Conservation (phyloP, 1,284 basidiomycete species). For the Fistulina hepatica region DNA sequence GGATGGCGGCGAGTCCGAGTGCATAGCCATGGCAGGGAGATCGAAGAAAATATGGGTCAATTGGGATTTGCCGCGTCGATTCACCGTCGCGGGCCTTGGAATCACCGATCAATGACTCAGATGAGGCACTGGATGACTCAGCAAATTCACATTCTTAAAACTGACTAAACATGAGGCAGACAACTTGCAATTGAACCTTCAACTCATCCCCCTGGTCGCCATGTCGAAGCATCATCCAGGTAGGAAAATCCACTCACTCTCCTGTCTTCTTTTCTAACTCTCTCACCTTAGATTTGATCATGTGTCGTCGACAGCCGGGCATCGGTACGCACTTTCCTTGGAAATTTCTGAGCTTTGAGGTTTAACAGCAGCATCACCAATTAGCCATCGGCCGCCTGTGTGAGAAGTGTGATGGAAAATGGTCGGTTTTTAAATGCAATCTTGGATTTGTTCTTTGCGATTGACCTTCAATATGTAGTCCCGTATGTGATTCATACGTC, state of each 20-base stretch:
- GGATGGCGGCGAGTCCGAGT: too few relatives aligned
- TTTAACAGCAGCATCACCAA: constrained; percentile 2
- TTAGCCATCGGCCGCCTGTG: constrained; percentile 69
- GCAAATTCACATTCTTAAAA: too few relatives aligned
- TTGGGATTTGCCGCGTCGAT: too few relatives aligned
- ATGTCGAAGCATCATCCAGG: constrained; percentile 93
- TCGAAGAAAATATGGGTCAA: too few relatives aligned
- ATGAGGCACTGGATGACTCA: too few relatives aligned
- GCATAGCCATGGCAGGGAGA: too few relatives aligned
- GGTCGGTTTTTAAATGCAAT: constrained; percentile 40
- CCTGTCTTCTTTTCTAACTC: constrained; percentile 1
- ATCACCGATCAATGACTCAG: too few relatives aligned
- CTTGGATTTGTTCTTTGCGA: background rate
- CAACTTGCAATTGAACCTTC: too few relatives aligned
- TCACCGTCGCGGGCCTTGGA: too few relatives aligned
- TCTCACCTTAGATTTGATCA: constrained; percentile 67
- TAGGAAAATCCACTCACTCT: constrained; percentile 25
- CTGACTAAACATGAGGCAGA: too few relatives aligned
- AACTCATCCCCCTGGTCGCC: constrained; percentile 19
- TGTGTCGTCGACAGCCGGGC: constrained; percentile 94
- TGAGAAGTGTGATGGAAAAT: constrained; percentile 99
- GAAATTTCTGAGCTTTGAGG: background rate
- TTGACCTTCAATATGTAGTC: constrained; percentile 38
- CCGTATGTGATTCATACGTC: constrained; percentile 98
- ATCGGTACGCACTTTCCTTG: constrained; percentile 53